A percentile compares a stretch with the other conserved stretches of the same genome.
Conservation (phyloP, 2,329 filamentous ascomycete genomes). For the Aspergillus felis region DNA sequence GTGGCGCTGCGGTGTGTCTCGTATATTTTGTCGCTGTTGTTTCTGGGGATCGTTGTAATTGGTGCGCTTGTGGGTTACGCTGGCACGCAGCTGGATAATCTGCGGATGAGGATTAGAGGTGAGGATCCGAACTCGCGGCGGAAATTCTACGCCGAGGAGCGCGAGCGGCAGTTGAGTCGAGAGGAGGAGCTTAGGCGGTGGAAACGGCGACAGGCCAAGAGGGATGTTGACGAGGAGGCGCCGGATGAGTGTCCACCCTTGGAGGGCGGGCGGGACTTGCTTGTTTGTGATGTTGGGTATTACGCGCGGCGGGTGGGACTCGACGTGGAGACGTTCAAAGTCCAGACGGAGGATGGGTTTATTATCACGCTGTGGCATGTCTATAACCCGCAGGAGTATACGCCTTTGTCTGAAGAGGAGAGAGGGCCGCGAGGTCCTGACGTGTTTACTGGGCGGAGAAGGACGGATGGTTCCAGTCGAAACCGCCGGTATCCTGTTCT, state of each 20-base stretch:
- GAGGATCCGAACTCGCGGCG: conserved; percentile 58
- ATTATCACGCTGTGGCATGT: conserved; percentile 86
- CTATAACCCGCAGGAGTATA: conserved; percentile 75
- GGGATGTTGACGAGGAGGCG: conserved; percentile 37
- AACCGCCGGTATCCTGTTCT: conserved; percentile 66
- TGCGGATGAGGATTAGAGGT: conserved; percentile 54
- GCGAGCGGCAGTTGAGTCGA: conserved; percentile 54
- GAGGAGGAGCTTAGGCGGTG: conserved; percentile 60
- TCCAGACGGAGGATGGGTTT: conserved; percentile 92
- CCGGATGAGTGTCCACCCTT: conserved; percentile 62
- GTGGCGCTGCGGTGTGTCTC: conserved; percentile 63
- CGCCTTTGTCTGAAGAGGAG: conserved; percentile 46
- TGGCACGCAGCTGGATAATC: conserved; percentile 47
- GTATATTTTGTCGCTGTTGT: conserved; percentile 71
- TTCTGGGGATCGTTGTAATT: conserved; percentile 70
- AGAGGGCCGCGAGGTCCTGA: conserved; percentile 54
- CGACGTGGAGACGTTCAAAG: conserved; percentile 75
- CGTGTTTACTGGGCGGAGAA: conserved; percentile 52
- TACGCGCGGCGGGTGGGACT: conserved; percentile 85
- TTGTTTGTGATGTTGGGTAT: conserved; percentile 75
- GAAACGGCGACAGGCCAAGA: conserved; percentile 44
- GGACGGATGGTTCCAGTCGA: conserved; percentile 13
- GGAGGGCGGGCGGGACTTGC: conserved; percentile 74
- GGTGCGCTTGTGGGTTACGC: conserved; percentile 69
- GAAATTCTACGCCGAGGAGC: conserved; percentile 72